Base-by-base conservation (phyloP, 495 filamentous ascomycete genomes). In the Penicillium goetzii region DNA sequence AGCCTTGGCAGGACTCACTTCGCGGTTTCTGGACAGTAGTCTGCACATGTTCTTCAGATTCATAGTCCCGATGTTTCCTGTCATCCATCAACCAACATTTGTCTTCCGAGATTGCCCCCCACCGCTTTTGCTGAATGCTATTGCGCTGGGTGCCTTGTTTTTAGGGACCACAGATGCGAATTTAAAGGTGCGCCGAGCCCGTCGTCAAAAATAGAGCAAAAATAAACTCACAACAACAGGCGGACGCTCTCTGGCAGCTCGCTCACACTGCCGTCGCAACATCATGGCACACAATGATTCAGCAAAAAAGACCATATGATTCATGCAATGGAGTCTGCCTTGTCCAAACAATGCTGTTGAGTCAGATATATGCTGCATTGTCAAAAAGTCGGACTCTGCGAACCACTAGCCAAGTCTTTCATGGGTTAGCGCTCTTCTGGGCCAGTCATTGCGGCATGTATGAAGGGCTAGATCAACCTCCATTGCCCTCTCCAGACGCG, bases 261-360 rank as follows among this genome's bases (percentile, higher is more conserved):
- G 64, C 61, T 6, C 68, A 67, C 23, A 65, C 64, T 3, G 61
- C 67, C 21, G 67, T 66, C 17, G 63, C 67, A 12, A 66, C 63
- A 3, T 63, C 60, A 19, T 69, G 67, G 67, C 63, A 63, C n/a
- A 62, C 60, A 0, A 47, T 70, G 40, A 64, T 66, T 26, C 55
- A 43, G 9, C 49, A 56, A 0, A 34, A 61, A 34, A 61, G 67
- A 4, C 67, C 67, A 4, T 58, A 58, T 33, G 67, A 70, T 53
- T 40, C 51, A n/a, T 70, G 65, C 47, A 62, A 68, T 30, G 68
- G 68, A 10, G 59, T 70, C 3, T 62, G 64, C 25, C 45, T 70
- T 30, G 65, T 67, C 2, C 52, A 67, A n/a, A 65, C 64, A 12
- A 59, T 61, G 28, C 59, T 70, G 0, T 56, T 67, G 1, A 64